Base-by-base conservation (phyloP, 2,329 filamentous ascomycete genomes). In the Calonectria pseudoturangicola region DNA sequence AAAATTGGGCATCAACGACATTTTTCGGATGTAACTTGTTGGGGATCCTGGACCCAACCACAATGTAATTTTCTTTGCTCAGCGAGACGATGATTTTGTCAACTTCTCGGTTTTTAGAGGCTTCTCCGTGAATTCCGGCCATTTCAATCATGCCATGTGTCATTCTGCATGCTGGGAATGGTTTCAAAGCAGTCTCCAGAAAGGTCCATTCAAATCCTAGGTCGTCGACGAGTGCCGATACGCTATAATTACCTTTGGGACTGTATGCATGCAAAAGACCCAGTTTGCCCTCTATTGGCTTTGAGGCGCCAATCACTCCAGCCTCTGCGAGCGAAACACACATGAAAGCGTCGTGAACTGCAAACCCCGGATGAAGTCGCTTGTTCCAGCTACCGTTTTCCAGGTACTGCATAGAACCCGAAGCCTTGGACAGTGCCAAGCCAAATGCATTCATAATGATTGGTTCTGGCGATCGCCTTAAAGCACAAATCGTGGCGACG, bases 371-470 rank as follows among this genome's bases (percentile, higher is more conserved):
- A n/a, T 68, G 69, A 2, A 71, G 47, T 7, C 69, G 51, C 64
- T 71, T 71, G 12, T 71, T 71, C 69, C 69, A 71, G 56, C 69
- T 71, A 30, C 64, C 69, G 12, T 71, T 71, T 25, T 67, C 64
- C 10, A 71, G 39, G 30, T 71, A 71, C 9, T 71, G 69, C 69
- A 71, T 71, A 3, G 69, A 68, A 4, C 69, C 64, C 1, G 69
- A 48, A 1, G 69, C 69, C 3, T 63, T 63, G 28, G 69, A 71
- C 2, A 71, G 51, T 1, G 69, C 64, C n/a, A 71, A n/a, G 7
- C 69, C 69, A n/a, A 71, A 71, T 13, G 69, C 69, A 41, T 63
- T 33, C 28, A 63, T 47, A 16, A 60, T 64, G 1, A 4, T 27
- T 4, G 54, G 47, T 8, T 28, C 54, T 9, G 58, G 39, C 15